A percentile compares a stretch with the other conserved stretches of the same genome.
These are phyloP conservation scores for Puccinia triticina DNA, from an alignment of 1,284 basidiomycete species.

Conservation along the genomic window DNA sequence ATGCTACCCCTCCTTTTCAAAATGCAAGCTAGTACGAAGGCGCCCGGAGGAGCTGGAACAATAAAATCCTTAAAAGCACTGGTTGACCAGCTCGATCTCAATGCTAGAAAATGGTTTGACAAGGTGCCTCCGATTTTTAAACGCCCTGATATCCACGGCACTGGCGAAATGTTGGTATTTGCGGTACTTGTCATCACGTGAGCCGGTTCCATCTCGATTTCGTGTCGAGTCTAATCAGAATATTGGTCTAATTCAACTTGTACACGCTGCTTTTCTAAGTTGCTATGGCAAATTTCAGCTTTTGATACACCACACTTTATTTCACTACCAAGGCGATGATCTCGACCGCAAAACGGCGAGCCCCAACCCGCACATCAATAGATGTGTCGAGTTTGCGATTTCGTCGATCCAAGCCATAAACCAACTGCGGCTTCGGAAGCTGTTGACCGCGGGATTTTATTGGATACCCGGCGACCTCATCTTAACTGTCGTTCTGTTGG, in stretches of 20 bases:
- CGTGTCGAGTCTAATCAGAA: not conserved
- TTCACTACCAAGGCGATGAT: not conserved
- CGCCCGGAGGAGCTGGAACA: not conserved
- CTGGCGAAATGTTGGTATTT: not conserved
- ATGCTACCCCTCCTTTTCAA: not conserved
- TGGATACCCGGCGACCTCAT: not conserved
- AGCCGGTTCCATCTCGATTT: not conserved
- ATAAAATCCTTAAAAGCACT: conserved; percentile 11
- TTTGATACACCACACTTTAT: conserved; percentile 19
- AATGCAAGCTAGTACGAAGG: not conserved
- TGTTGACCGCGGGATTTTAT: conserved; percentile 7
- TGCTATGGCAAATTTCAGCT: conserved; percentile 17
- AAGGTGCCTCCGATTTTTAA: conserved; percentile 7
- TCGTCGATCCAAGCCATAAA: conserved; percentile 1
- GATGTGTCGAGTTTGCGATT: conserved; percentile 2
- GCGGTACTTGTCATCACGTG: conserved; percentile 4
- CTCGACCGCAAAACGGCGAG: not conserved
- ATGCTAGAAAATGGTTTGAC: conserved; percentile 11
- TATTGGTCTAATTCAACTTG: not conserved
- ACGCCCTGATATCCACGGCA: not conserved
- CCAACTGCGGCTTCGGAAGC: conserved; percentile 27
- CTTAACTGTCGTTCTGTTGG: not conserved
- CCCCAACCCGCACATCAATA: not conserved
- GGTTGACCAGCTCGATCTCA: not conserved
- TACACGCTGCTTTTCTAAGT: not conserved